phyloP scores from a whole-genome alignment of 208 protist genomes.

The Trypanosoma congolense region DNA sequence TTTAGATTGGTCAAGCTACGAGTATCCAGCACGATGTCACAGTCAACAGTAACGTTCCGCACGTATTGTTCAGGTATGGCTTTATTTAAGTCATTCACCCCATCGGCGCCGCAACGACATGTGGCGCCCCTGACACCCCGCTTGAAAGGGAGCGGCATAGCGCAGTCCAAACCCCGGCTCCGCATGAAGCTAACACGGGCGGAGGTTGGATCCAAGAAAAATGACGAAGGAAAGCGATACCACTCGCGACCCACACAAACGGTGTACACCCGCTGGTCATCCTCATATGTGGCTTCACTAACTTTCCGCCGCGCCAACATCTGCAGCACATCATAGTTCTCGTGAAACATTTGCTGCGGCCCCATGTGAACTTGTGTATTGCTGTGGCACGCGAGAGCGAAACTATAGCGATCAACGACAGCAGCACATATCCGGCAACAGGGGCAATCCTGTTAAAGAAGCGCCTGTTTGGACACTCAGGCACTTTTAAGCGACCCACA shows the following conservation, averaged over 20 bases:
- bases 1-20: slow-evolving; percentile 9
- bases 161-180: slow-evolving; percentile 25
- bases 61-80: slow-evolving; percentile 55
- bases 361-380: slow-evolving; percentile 62
- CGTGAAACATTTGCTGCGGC: slow-evolving; percentile 56
- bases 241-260: slow-evolving; percentile 93
- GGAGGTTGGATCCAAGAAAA: slow-evolving; percentile 75
- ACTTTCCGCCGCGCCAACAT: slow-evolving; percentile 22
- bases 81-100: slow-evolving; percentile 50
- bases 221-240: slow-evolving; percentile 92
- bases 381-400: slow-evolving; percentile 62
- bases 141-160: slow-evolving; percentile 41
- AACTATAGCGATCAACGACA: slow-evolving; percentile 46
- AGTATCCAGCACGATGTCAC: slow-evolving; percentile 54
- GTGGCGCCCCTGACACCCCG: slow-evolving; percentile 13
- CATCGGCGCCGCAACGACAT: slow-evolving; percentile 32
- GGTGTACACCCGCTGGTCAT: slow-evolving; percentile 20
- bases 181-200: slow-evolving; percentile 41
- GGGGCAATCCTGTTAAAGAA: neutral
- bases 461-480: neutral
- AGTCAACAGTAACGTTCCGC: slow-evolving; percentile 23
- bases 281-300: neutral
- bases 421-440: slow-evolving; percentile 24
- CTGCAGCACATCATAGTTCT: slow-evolving; percentile 50
- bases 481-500: neutral